phyloP scores from a whole-genome alignment of 1,284 basidiomycete genomes.

The Athelia sp. region DNA sequence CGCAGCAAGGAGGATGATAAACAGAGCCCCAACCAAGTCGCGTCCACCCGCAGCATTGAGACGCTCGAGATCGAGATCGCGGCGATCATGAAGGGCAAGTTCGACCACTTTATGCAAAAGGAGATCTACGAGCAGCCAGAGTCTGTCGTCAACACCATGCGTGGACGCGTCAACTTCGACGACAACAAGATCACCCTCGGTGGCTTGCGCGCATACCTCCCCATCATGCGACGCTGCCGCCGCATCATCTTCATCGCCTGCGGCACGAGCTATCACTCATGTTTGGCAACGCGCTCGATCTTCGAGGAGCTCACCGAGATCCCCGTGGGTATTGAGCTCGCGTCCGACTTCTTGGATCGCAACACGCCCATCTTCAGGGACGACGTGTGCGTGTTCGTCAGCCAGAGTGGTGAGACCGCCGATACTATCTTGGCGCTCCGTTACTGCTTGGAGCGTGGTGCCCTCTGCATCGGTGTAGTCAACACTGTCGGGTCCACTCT shows the following conservation, averaged over 20 bases:
- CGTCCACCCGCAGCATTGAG: constrained; percentile 93
- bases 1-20: constrained; percentile 79
- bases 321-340: constrained; percentile 95
- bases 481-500: constrained; percentile 99
- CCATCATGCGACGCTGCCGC: constrained; percentile 92
- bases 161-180: constrained; percentile 99
- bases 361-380: constrained; percentile 99
- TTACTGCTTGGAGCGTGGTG: constrained; percentile 96
- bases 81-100: constrained; percentile 99
- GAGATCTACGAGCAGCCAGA: constrained; percentile 99
- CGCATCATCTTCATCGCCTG: constrained; percentile 97
- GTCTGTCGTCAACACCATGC: constrained; percentile 99
- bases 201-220: constrained; percentile 92
- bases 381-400: constrained; percentile 95
- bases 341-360: constrained; percentile 97
- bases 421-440: constrained; percentile 96
- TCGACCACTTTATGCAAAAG: constrained; percentile 99
- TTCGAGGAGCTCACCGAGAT: constrained; percentile 99
- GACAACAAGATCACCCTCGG: constrained; percentile 89
- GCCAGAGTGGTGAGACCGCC: constrained; percentile 98
- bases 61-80: constrained; percentile 98
- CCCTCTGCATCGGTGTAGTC: constrained; percentile 94
- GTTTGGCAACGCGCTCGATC: constrained; percentile 95
- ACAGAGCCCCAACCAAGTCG: constrained; percentile 49
- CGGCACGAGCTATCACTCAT: constrained; percentile 97